Evolutionary conservation across 2,329 filamentous ascomycete genomes (phyloP).

Genomic region (Xenoacremonium recifei): DNA sequence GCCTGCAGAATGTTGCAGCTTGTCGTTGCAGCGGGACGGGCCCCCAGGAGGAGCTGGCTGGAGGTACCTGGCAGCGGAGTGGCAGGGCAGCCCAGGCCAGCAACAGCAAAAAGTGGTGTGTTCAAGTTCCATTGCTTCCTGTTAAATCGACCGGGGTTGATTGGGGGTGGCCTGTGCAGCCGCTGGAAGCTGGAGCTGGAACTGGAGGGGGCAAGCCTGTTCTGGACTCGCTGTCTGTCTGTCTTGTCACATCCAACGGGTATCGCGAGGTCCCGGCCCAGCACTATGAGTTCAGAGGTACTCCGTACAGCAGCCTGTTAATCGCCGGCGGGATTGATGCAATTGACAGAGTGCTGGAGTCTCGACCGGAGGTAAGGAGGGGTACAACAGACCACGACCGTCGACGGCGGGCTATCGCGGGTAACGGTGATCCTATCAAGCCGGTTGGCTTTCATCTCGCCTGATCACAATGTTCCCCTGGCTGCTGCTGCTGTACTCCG

Average conservation of each 20-base stretch:
- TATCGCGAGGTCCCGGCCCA: not conserved
- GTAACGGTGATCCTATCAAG: too few relatives aligned
- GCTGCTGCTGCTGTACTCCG: too few relatives aligned
- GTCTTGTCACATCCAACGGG: too few relatives aligned
- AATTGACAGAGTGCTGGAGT: too few relatives aligned
- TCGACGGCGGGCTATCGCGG: not conserved
- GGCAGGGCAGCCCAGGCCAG: not conserved
- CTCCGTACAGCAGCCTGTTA: too few relatives aligned
- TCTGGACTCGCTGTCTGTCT: too few relatives aligned
- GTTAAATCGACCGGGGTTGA: not conserved
- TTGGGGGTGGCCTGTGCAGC: slow-evolving; percentile 1
- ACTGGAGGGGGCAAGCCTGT: not conserved
- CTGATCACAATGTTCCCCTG: too few relatives aligned
- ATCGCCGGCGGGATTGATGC: too few relatives aligned
- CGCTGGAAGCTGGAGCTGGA: not conserved
- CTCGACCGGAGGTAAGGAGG: not conserved
- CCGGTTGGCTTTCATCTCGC: too few relatives aligned
- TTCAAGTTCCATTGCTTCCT: not conserved
- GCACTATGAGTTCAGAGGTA: too few relatives aligned
- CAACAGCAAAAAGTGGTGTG: not conserved
- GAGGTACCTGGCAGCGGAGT: not conserved
- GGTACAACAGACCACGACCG: not conserved
- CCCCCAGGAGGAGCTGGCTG: not conserved
- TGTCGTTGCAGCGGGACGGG: not conserved
- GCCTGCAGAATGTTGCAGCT: not conserved